phyloP scores from a whole-genome alignment of 345 rosid species.

The Populus euphratica region DNA sequence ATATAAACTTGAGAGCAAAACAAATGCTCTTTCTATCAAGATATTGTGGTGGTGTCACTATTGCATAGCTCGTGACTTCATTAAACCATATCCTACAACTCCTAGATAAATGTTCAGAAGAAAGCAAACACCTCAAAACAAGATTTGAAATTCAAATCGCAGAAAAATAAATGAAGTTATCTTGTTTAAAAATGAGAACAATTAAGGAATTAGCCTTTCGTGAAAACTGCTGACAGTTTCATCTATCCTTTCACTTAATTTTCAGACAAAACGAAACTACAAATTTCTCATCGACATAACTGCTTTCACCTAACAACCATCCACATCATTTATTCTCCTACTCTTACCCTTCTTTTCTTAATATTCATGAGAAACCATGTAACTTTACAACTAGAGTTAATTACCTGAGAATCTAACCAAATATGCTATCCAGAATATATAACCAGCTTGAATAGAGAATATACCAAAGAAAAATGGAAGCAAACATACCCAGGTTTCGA shows the following conservation, averaged over 20 bases:
- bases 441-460: neutral
- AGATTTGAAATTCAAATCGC: neutral
- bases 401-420: neutral
- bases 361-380: neutral
- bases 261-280: neutral
- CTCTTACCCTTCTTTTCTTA: neutral
- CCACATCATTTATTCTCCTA: neutral
- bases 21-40: neutral
- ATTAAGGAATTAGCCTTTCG: neutral
- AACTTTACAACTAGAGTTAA: neutral
- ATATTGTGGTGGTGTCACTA: neutral
- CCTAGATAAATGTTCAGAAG: neutral
- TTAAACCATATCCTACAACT: neutral
- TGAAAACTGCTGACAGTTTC: neutral
- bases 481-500: slow-evolving; percentile 62
- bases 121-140: neutral
- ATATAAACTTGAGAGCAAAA: neutral
- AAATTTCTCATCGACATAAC: neutral
- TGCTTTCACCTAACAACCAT: neutral
- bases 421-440: neutral
- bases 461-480: neutral
- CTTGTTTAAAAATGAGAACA: neutral
- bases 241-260: neutral
- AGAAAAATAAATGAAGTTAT: neutral
- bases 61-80: neutral